A percentile compares a stretch with the other conserved stretches of the same genome.
Evolutionary conservation across 2,329 filamentous ascomycete genomes (phyloP).

Genomic region (Talaromyces sp.): DNA sequence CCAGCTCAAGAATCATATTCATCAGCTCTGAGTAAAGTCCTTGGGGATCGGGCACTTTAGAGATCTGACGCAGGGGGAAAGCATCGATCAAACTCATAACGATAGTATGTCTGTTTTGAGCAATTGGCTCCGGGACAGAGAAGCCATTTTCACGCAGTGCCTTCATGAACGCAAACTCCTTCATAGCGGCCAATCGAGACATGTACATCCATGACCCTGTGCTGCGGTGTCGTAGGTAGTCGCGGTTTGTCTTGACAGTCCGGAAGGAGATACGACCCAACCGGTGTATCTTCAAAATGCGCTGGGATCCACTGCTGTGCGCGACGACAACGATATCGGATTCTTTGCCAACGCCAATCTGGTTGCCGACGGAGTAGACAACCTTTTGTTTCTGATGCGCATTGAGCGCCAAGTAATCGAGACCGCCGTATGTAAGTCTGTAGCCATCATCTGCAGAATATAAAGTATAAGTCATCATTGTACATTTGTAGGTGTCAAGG

Average conservation of each 20-base stretch:
- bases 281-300: conserved; percentile 92
- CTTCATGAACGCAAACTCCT: conserved; percentile 94
- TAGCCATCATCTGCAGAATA: conserved; percentile 76
- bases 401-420: conserved; percentile 96
- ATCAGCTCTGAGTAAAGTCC: conserved; percentile 91
- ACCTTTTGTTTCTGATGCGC: conserved; percentile 77
- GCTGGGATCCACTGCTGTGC: conserved; percentile 72
- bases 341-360: conserved; percentile 96
- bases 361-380: conserved; percentile 90
- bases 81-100: conserved; percentile 94
- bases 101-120: conserved; percentile 91
- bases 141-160: conserved; percentile 82
- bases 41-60: conserved; percentile 79
- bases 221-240: conserved; percentile 82
- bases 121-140: conserved; percentile 82
- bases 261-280: conserved; percentile 95
- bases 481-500: background rate
- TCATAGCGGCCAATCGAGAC: conserved; percentile 86
- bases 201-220: conserved; percentile 98
- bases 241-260: conserved; percentile 91
- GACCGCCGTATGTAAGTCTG: conserved; percentile 90
- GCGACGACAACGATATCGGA: conserved; percentile 96
- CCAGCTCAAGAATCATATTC: conserved; percentile 78
- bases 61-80: conserved; percentile 86
- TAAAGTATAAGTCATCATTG: conserved; percentile 7